Evolutionary conservation across 345 rosid genomes (phyloP).

Genomic region (Ailanthus altissimus): DNA sequence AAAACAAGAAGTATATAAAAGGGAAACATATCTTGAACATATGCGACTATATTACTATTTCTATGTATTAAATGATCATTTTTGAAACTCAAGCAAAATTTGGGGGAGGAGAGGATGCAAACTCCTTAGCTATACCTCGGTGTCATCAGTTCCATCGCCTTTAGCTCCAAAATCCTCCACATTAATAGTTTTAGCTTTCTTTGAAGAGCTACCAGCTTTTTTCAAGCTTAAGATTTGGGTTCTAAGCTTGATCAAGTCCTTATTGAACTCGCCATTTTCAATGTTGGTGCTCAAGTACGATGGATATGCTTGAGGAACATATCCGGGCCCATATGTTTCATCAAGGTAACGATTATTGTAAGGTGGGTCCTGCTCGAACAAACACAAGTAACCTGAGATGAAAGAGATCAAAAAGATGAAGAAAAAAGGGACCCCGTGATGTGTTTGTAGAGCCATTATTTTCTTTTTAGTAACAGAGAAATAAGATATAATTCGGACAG

Average conservation of each 20-base stretch:
- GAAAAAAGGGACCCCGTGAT: neutral
- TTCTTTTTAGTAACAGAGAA: conserved; percentile 9
- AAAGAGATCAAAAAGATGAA: neutral
- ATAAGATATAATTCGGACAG: neutral
- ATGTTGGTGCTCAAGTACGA: conserved; percentile 19
- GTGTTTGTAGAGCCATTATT: conserved; percentile 30
- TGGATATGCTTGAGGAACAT: conserved; percentile 35
- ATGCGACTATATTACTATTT: neutral
- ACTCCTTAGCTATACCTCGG: conserved; percentile 41
- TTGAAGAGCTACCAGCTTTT: conserved; percentile 15
- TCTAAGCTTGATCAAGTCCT: conserved; percentile 27
- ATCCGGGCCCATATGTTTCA: conserved; percentile 21
- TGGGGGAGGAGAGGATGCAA: neutral
- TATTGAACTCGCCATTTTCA: conserved; percentile 19
- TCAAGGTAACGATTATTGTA: conserved; percentile 20
- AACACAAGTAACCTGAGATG: conserved; percentile 15
- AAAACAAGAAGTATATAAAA: too few relatives aligned
- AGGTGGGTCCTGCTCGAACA: conserved; percentile 22
- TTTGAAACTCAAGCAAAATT: neutral
- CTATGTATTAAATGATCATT: neutral
- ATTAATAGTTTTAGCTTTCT: conserved; percentile 26
- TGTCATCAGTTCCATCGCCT: conserved; percentile 63
- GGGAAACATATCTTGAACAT: too few relatives aligned
- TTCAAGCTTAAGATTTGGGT: conserved; percentile 15
- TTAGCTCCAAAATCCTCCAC: conserved; percentile 62